Base-by-base conservation (phyloP, 2,329 filamentous ascomycete genomes). In the Emericellopsis cladophorae region DNA sequence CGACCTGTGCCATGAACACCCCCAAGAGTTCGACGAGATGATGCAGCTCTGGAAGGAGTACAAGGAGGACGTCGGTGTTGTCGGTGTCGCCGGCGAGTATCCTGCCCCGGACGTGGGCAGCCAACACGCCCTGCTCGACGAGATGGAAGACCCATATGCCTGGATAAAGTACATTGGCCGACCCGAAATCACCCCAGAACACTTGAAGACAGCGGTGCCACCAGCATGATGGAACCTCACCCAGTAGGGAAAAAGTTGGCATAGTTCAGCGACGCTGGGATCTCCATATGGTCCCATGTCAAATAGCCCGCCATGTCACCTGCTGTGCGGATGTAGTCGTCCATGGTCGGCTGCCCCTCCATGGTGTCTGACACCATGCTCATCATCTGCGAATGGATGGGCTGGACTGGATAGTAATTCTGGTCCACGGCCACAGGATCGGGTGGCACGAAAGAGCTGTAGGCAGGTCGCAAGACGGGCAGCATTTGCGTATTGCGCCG, bases 41-140 rank as follows among this genome's bases (percentile, higher is more conserved):
- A 40, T 59, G 15, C 43, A 39, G 15, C 41, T 46, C 6, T 55
- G 51, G 51, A 49, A 61, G 21, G 60, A 62, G 6, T 70, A 67
- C 49, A 36, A 36, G 34, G 18, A 36, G 3, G 34, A 36, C 34
- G 34, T 36, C 11, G 34, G 34, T 11, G 34, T 36, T 16, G 34
- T 36, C 11, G 34, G 34, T 11, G 12, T 36, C 10, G 34, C 34
- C 11, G 34, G 34, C 34, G 34, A 36, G 11, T 36, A 36, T 21
- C 12, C 34, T 14, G 18, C 7, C 11, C n/a, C 18, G 34, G n/a
- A 15, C 14, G 11, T n/a, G n/a, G 16, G 16, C 11, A 11, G 11
- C 16, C 14, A 18, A 11, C 10, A 15, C 10, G n/a, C 34, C 16
- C 11, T 36, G 11, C 34, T 15, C 11, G 42, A 45, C 40, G 44